Evolutionary conservation across 2,329 filamentous ascomycete genomes (phyloP).

Genomic region (Chaetoscypha palmicola): DNA sequence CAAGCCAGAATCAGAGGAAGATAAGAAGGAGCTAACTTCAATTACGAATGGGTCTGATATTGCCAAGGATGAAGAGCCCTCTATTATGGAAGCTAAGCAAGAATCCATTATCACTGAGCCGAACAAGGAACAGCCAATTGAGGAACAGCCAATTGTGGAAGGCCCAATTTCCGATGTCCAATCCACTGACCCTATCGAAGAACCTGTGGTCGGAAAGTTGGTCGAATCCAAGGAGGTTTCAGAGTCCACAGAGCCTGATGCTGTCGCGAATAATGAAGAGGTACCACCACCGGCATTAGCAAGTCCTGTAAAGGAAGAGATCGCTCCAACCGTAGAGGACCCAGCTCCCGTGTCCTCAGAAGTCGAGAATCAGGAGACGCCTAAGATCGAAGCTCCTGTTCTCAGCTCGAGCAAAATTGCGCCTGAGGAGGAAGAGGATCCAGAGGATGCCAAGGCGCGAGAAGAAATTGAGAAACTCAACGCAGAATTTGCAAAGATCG

Average conservation of each 20-base stretch:
- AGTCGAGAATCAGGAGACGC: neutral
- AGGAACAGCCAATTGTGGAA: neutral
- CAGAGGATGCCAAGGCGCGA: slow-evolving; percentile 22
- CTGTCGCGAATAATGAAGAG: slow-evolving; percentile 5
- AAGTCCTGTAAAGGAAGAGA: slow-evolving; percentile 4
- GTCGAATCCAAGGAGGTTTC: slow-evolving; percentile 10
- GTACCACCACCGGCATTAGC: slow-evolving; percentile 3
- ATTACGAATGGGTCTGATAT: too few species aligned
- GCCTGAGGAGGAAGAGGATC: slow-evolving; percentile 13
- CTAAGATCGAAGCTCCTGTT: neutral
- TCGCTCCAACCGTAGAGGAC: neutral
- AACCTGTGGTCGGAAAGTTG: slow-evolving; percentile 11
- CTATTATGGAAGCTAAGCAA: slow-evolving; percentile 11
- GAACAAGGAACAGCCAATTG: slow-evolving; percentile 20
- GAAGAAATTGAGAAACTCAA: slow-evolving; percentile 25
- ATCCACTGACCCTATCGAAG: slow-evolving; percentile 16
- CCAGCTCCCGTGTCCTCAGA: neutral
- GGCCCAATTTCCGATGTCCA: slow-evolving; percentile 21
- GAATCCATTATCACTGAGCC: slow-evolving; percentile 14
- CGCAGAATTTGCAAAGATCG: slow-evolving; percentile 22
- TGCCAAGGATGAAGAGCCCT: slow-evolving; percentile 12
- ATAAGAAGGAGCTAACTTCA: slow-evolving; percentile 5
- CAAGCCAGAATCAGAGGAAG: slow-evolving; percentile 9
- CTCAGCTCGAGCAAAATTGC: neutral
- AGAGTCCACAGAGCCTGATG: slow-evolving; percentile 4